Evolutionary conservation across 768 basidiomycete genomes (phyloP).

Genomic region (Suillus brevipes): DNA sequence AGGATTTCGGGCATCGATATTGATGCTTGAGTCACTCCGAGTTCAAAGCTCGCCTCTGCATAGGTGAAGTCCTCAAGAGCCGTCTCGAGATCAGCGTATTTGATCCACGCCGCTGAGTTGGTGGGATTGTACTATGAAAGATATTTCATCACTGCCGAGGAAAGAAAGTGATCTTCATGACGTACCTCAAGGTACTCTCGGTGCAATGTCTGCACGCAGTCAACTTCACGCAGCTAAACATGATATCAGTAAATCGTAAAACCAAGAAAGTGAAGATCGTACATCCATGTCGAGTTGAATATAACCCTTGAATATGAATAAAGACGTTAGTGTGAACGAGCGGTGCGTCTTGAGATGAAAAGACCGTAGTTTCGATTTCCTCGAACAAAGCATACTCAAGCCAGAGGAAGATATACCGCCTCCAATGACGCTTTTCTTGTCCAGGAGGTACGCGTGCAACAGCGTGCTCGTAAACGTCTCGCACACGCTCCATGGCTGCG

Average conservation of each 20-base stretch:
- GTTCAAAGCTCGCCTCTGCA: conserved; percentile 91
- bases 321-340: conserved; percentile 25
- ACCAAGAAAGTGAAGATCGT: conserved; percentile 22
- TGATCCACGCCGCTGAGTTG: conserved; percentile 94
- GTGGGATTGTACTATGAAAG: conserved; percentile 73
- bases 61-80: conserved; percentile 85
- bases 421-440: conserved; percentile 88
- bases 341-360: conserved; percentile 13
- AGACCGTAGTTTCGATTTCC: conserved; percentile 90
- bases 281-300: conserved; percentile 92
- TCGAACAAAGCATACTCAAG: conserved; percentile 95
- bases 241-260: conserved; percentile 12
- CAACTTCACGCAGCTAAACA: conserved; percentile 85
- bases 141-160: conserved; percentile 5
- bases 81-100: conserved; percentile 89
- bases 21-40: conserved; percentile 78
- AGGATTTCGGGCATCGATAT: conserved; percentile 94
- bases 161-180: conserved; percentile 6
- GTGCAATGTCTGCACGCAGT: conserved; percentile 87
- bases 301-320: conserved; percentile 97
- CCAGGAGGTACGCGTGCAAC: conserved; percentile 96
- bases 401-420: conserved; percentile 91
- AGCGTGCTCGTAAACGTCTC: conserved; percentile 95
- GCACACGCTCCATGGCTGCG: conserved; percentile 60
- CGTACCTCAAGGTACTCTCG: conserved; percentile 91